Percentiles rank a stretch among this genome's conserved stretches.
Evolutionary conservation across 208 protist genomes (phyloP).

Genomic region (Herpetomonas muscarum): DNA sequence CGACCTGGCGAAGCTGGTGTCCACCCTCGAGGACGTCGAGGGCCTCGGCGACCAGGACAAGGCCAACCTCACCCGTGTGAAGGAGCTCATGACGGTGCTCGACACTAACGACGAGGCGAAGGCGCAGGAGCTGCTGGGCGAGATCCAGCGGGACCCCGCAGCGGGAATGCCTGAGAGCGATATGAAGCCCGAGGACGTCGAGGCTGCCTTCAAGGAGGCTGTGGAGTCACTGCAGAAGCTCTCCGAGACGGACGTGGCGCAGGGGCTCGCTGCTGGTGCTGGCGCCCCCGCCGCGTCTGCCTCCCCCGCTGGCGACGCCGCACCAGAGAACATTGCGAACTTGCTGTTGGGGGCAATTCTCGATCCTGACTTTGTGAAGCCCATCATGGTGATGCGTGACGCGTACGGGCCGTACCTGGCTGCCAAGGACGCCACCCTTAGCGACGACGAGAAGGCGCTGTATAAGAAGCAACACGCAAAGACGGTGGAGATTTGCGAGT

Average conservation of each 20-base stretch:
- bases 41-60: slow-evolving; percentile 33
- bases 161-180: slow-evolving; percentile 8
- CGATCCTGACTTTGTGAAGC: slow-evolving; percentile 52
- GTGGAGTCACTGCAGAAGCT: slow-evolving; percentile 33
- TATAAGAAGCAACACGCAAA: slow-evolving; percentile 50
- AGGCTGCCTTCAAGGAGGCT: slow-evolving; percentile 25
- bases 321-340: slow-evolving; percentile 25
- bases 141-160: slow-evolving; percentile 26
- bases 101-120: slow-evolving; percentile 43
- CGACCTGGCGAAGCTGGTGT: slow-evolving; percentile 40
- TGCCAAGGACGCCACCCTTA: slow-evolving; percentile 22
- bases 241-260: slow-evolving; percentile 5
- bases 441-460: slow-evolving; percentile 36
- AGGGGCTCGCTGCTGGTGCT: background rate
- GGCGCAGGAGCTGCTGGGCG: slow-evolving; percentile 27
- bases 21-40: slow-evolving; percentile 31
- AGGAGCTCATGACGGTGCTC: slow-evolving; percentile 47
- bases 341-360: slow-evolving; percentile 45
- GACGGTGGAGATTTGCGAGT: slow-evolving; percentile 49
- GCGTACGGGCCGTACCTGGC: slow-evolving; percentile 54
- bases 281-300: background rate
- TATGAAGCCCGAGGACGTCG: slow-evolving; percentile 21
- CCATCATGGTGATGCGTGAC: slow-evolving; percentile 61
- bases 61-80: slow-evolving; percentile 32
- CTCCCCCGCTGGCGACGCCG: slow-evolving; percentile 1